Percentiles rank a stretch among this genome's conserved stretches.
Conservation (phyloP, 75 land plant genomes). For the Isoetes taiwanensis region DNA sequence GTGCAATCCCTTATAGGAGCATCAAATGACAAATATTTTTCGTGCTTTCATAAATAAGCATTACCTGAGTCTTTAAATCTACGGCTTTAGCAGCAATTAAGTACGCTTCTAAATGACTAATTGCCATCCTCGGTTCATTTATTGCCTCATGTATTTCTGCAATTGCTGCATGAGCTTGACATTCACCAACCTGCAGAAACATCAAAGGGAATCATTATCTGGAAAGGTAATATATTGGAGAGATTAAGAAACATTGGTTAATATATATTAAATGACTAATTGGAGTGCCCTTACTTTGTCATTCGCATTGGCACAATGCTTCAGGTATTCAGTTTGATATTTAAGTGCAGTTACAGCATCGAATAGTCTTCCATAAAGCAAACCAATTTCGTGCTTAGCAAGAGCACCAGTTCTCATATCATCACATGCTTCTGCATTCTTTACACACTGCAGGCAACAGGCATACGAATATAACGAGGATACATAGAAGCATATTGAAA, state of each 20-base stretch:
- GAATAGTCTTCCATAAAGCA: background rate
- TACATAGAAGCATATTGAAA: background rate
- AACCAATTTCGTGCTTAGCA: conserved; percentile 11
- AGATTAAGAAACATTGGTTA: background rate
- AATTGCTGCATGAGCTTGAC: conserved; percentile 19
- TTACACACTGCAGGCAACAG: conserved; percentile 8
- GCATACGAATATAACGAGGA: too few relatives aligned
- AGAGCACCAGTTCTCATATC: conserved; percentile 4
- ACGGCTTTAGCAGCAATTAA: conserved; percentile 11
- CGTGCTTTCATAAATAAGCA: too few relatives aligned
- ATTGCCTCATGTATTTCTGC: conserved; percentile 10
- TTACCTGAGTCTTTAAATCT: conserved; percentile 14
- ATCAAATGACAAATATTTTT: too few relatives aligned
- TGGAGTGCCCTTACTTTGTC: background rate
- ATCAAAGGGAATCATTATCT: background rate
- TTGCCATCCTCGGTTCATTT: background rate
- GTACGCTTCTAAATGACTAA: conserved; percentile 8
- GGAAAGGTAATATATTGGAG: background rate
- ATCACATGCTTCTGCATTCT: conserved; percentile 12
- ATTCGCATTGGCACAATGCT: background rate
- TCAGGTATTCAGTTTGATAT: conserved; percentile 5
- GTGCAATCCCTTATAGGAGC: too few relatives aligned
- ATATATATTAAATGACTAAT: background rate
- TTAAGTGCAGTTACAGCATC: background rate
- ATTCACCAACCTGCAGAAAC: conserved; percentile 15